phyloP scores from a whole-genome alignment of 345 rosid genomes.

The Populus simonii region DNA sequence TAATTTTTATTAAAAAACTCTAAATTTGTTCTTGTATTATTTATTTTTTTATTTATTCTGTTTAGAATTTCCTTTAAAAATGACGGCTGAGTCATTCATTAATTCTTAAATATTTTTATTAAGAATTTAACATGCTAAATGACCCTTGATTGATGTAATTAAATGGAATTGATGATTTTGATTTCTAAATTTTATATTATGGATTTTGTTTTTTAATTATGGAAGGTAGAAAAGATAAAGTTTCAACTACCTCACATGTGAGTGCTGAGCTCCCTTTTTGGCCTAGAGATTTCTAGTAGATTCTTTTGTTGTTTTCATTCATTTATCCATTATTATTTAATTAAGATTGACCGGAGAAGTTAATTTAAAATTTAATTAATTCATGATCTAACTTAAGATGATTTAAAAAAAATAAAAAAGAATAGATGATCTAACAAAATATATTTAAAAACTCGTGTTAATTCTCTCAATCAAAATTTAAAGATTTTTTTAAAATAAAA shows the following conservation, averaged over 20 bases:
- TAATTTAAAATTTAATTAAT: too few relatives aligned
- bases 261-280: not conserved
- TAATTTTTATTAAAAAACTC: not conserved
- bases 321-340: too few relatives aligned
- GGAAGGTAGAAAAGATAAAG: not conserved
- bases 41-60: not conserved
- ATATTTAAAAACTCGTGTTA: too few relatives aligned
- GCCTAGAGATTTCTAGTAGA: too few relatives aligned
- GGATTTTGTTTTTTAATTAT: not conserved
- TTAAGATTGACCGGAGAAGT: too few relatives aligned
- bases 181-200: not conserved
- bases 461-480: accelerated
- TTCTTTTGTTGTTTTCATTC: too few relatives aligned
- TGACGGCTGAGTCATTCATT: not conserved
- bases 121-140: not conserved
- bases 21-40: too few relatives aligned
- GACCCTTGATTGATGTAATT: not conserved
- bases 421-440: too few relatives aligned
- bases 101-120: not conserved
- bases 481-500: too few relatives aligned
- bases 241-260: not conserved
- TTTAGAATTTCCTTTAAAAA: not conserved
- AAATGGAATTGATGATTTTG: not conserved
- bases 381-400: too few relatives aligned
- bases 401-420: too few relatives aligned